Evolutionary conservation across 1,284 basidiomycete species (phyloP).

Genomic region (Ceratobasidium sp.): DNA sequence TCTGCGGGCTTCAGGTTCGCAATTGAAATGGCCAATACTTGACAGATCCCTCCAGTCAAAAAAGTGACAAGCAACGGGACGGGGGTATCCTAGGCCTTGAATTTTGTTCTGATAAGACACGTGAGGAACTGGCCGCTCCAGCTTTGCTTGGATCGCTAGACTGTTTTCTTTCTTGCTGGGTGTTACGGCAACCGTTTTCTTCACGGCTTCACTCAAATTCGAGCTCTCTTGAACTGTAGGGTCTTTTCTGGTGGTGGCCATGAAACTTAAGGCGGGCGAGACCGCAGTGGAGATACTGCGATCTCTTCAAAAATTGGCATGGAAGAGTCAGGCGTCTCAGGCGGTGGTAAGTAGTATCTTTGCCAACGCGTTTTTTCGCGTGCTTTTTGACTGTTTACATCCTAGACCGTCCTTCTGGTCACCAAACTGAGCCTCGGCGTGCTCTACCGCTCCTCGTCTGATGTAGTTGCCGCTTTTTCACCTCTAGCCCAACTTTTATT

Average conservation of each 20-base stretch:
- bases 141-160: too few relatives aligned
- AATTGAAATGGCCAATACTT: too few relatives aligned
- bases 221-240: neutral
- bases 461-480: slow-evolving; percentile 12
- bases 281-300: neutral
- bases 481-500: slow-evolving; percentile 26
- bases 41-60: too few relatives aligned
- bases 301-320: slow-evolving; percentile 13
- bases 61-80: too few relatives aligned
- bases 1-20: too few relatives aligned
- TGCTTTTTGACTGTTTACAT: neutral
- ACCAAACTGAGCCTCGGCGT: slow-evolving; percentile 6
- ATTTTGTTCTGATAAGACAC: too few relatives aligned
- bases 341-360: slow-evolving; percentile 9
- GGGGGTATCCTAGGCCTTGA: too few relatives aligned
- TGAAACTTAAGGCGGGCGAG: slow-evolving; percentile 9
- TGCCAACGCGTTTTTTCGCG: neutral
- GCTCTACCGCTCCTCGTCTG: slow-evolving; percentile 4
- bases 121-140: too few relatives aligned
- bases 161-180: too few relatives aligned
- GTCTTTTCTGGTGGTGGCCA: neutral
- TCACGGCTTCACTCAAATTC: too few relatives aligned
- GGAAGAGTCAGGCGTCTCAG: slow-evolving; percentile 7
- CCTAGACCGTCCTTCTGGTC: slow-evolving; percentile 10
- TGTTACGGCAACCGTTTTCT: neutral